phyloP scores from a whole-genome alignment of 2,329 filamentous ascomycete genomes.

The Aureobasidium sp. region DNA sequence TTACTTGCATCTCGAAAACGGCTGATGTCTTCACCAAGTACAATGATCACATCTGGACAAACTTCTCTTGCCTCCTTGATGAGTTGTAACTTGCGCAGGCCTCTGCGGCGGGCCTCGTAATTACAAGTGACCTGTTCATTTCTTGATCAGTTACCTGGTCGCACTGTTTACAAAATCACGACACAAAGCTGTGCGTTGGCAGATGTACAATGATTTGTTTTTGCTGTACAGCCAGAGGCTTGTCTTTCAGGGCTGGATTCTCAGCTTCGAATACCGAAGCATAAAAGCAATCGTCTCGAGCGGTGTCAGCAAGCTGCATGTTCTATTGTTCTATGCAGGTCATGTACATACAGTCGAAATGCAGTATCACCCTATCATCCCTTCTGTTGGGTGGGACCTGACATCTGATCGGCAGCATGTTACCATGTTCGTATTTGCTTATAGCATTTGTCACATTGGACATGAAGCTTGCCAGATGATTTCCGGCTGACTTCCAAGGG shows the following conservation, averaged over 20 bases:
- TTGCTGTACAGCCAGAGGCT: conserved; percentile 79
- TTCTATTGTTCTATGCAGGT: conserved; percentile 12
- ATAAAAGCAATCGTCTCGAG: conserved; percentile 78
- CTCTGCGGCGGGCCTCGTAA: conserved; percentile 71
- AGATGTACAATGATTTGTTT: conserved; percentile 65
- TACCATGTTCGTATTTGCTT: not conserved
- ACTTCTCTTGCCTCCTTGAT: conserved; percentile 71
- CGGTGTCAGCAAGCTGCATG: not conserved
- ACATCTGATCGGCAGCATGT: not conserved
- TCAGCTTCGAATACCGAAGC: conserved; percentile 82
- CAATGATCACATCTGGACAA: conserved; percentile 78
- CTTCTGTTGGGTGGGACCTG: conserved; percentile 34
- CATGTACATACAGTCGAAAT: conserved; percentile 55
- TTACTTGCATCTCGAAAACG: conserved; percentile 84
- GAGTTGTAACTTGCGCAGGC: conserved; percentile 74
- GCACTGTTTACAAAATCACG: not conserved
- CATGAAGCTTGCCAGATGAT: not conserved
- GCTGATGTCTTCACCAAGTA: conserved; percentile 79
- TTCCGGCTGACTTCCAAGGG: not conserved
- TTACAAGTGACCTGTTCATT: conserved; percentile 66
- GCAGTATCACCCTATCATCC: conserved; percentile 65
- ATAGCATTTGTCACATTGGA: not conserved
- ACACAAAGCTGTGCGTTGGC: not conserved
- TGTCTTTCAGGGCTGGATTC: conserved; percentile 61
- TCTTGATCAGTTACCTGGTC: not conserved